Base-by-base conservation (phyloP, 495 filamentous ascomycete genomes). In the Friedmanniomyces simplex region DNA sequence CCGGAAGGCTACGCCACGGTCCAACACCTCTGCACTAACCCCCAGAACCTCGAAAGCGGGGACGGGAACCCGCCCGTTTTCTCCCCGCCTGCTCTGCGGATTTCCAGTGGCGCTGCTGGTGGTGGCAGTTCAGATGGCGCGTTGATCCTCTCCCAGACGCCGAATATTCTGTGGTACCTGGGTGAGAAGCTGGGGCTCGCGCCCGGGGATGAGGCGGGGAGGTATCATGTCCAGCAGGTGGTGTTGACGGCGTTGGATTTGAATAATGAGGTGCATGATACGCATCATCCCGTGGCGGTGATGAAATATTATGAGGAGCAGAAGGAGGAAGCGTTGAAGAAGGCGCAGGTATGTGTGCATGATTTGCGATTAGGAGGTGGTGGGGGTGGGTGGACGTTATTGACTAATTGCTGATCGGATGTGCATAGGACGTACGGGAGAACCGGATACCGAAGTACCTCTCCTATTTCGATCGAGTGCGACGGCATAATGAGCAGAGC, bases 171-270 rank as follows among this genome's bases (percentile, higher is more conserved):
- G 0, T 63, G 76, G 2, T 87, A 86, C 64, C 69, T 87, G 0
- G 82, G 73, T 0, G 70, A 73, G 14, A 73, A 69, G 39, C 69
- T 84, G 1, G 79, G 76, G 1, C 68, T 86, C 6, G 76, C 73
- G 14, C 71, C 69, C 0, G 71, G 71, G 14, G 73, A 72, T 37
- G 76, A 72, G 56, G 55, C 54, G 5, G 70, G 63, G 30, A 68
- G 73, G 36, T 81, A 79, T 42, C 72, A 72, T 32, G 68, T 86
- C 37, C 77, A 82, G 45, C 69, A 68, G 50, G 69, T 86, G 7
- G 74, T 74, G n/a, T 65, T 86, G 22, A 87, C 84, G 47, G 82
- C 82, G n/a, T 67, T 86, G 57, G 84, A 88, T 58, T 73, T 85
- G 55, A 74, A 73, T 58, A 80, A 85, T 57, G 84, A 88, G 65